These are phyloP conservation scores for Penicillium psychrosexuale DNA, from an alignment of 2,329 filamentous ascomycete genomes.

Conservation along the genomic window DNA sequence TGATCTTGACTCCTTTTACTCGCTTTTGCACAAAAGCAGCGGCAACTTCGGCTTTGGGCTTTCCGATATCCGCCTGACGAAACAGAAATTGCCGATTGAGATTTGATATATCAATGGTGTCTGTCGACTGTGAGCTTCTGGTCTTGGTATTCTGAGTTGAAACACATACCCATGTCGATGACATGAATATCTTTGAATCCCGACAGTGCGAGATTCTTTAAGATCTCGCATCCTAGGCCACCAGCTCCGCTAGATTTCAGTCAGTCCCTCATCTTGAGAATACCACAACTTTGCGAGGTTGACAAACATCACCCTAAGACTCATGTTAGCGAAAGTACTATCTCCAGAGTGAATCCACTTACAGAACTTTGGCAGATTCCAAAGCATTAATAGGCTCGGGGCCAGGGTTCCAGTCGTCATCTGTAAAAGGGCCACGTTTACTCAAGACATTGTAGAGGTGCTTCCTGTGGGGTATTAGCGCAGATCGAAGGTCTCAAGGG, in stretches of 20 bases:
- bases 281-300: neutral
- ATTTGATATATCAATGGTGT: constrained; percentile 98
- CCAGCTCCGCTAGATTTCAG: constrained; percentile 71
- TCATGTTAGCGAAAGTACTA: constrained; percentile 20
- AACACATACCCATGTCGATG: constrained; percentile 85
- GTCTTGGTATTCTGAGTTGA: neutral
- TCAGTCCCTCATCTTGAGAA: neutral
- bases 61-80: constrained; percentile 84
- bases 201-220: constrained; percentile 93
- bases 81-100: constrained; percentile 97
- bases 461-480: constrained; percentile 56
- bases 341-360: constrained; percentile 32
- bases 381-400: constrained; percentile 55
- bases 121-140: constrained; percentile 43
- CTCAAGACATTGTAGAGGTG: constrained; percentile 79
- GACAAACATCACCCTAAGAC: constrained; percentile 52
- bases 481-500: neutral
- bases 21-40: constrained; percentile 86
- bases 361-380: constrained; percentile 73
- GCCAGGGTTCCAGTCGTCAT: constrained; percentile 57
- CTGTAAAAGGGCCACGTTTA: constrained; percentile 75
- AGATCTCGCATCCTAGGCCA: constrained; percentile 89
- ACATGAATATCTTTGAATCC: constrained; percentile 97
- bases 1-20: constrained; percentile 88
- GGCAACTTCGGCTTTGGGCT: constrained; percentile 88